These are phyloP conservation scores for Hymenoscyphus repandus DNA, from an alignment of 2,329 filamentous ascomycete species.

Conservation along the genomic window DNA sequence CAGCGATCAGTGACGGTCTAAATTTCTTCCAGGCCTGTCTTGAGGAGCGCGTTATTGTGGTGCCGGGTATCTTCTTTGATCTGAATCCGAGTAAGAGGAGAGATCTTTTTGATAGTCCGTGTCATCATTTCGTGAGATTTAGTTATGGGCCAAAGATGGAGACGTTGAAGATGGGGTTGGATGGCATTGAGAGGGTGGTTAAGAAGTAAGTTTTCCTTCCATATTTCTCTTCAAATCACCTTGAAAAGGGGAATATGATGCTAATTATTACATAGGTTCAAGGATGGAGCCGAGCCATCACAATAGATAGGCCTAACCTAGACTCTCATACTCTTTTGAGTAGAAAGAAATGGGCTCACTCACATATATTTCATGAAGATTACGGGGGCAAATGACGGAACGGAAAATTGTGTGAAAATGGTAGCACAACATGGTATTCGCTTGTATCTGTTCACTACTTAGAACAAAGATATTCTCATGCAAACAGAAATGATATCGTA, in stretches of 20 bases:
- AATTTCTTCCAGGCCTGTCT: conserved; percentile 97
- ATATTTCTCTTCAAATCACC: not conserved
- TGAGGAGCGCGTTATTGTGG: conserved; percentile 91
- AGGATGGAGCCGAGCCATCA: not conserved
- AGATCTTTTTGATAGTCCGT: conserved; percentile 90
- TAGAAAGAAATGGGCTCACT: no score
- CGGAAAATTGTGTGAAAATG: no score
- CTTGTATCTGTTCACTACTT: no score
- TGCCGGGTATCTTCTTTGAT: conserved; percentile 97
- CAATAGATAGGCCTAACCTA: not conserved
- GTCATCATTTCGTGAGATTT: conserved; percentile 84
- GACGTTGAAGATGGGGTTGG: conserved; percentile 69
- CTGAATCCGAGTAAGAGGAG: conserved; percentile 84
- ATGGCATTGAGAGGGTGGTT: conserved; percentile 79
- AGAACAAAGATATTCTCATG: no score
- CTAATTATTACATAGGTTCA: not conserved
- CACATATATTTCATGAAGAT: not conserved
- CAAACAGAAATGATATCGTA: no score
- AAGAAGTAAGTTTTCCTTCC: conserved; percentile 47
- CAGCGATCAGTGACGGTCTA: conserved; percentile 82
- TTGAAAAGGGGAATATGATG: no score
- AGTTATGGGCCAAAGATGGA: conserved; percentile 83
- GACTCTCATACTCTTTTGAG: not conserved
- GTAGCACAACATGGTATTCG: no score
- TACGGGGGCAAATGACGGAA: no score